Conservation (phyloP, 2,329 filamentous ascomycete species). For the Xylariaceae sp. region DNA sequence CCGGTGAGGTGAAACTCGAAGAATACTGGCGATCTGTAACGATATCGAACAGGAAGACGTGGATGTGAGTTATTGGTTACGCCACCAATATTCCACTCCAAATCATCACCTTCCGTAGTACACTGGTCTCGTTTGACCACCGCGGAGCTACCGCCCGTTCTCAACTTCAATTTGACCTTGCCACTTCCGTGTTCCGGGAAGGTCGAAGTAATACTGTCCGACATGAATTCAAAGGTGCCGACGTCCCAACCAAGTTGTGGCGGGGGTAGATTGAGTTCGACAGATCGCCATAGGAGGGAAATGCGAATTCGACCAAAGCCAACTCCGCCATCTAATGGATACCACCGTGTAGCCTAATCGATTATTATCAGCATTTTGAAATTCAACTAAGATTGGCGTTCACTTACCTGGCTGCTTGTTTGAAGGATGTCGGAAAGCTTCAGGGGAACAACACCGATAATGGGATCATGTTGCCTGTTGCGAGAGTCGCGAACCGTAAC, state of each 20-base stretch:
- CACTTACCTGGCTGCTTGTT: constrained; percentile 71
- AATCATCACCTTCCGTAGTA: constrained; percentile 57
- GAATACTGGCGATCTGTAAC: constrained; percentile 87
- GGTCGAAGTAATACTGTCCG: constrained; percentile 67
- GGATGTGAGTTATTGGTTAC: constrained; percentile 49
- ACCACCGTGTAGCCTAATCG: constrained; percentile 70
- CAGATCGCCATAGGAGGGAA: constrained; percentile 84
- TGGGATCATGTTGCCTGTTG: constrained; percentile 90
- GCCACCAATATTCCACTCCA: constrained; percentile 54
- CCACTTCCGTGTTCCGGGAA: constrained; percentile 56
- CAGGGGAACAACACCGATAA: constrained; percentile 88
- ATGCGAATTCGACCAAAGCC: constrained; percentile 89
- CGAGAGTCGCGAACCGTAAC: constrained; percentile 86
- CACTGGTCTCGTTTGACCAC: constrained; percentile 68
- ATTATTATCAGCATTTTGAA: constrained; percentile 30
- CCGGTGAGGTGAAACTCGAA: constrained; percentile 78
- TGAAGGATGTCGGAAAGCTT: constrained; percentile 87
- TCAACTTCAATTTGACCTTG: constrained; percentile 75
- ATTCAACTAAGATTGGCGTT: neutral
- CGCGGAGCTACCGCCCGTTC: constrained; percentile 83
- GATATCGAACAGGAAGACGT: constrained; percentile 83
- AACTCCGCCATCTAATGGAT: constrained; percentile 92
- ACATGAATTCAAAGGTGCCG: constrained; percentile 87
- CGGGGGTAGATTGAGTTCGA: constrained; percentile 84
- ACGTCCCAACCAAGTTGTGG: constrained; percentile 91